Conservation (phyloP, 225 moss, liverwort and hornwort genomes). For the Thuidium tamariscinum region DNA sequence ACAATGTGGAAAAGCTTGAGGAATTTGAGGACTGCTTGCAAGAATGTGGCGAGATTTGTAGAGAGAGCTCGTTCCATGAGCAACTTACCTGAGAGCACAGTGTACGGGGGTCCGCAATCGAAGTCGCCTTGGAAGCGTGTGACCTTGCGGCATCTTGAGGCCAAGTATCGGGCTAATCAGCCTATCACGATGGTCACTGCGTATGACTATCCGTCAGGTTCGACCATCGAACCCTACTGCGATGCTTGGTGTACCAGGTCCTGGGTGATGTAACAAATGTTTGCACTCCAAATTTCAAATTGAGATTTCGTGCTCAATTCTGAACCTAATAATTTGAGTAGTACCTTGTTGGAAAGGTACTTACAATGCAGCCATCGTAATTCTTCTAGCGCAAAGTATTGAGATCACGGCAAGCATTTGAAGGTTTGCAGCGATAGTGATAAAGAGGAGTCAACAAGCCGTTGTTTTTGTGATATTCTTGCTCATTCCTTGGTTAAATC, state of each 20-base stretch:
- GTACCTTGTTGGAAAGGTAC: not conserved
- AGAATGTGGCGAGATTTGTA: not conserved
- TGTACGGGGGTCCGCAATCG: conserved; percentile 86
- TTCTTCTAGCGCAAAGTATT: too few species aligned
- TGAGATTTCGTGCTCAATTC: not conserved
- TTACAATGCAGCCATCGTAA: not conserved
- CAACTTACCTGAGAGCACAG: conserved; percentile 70
- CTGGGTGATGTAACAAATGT: too few species aligned
- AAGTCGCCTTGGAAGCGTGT: conserved; percentile 73
- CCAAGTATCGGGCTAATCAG: conserved; percentile 53
- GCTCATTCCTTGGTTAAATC: not conserved
- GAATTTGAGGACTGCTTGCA: not conserved
- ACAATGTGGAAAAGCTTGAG: conserved; percentile 11
- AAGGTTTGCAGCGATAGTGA: not conserved
- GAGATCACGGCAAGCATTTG: not conserved
- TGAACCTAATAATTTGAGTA: not conserved
- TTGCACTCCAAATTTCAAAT: not conserved
- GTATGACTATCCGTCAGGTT: conserved; percentile 89
- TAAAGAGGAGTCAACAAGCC: not conserved
- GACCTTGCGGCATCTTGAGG: conserved; percentile 57
- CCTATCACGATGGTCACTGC: conserved; percentile 95
- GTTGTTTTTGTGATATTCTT: not conserved
- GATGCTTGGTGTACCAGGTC: not conserved
- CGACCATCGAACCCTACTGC: not conserved
- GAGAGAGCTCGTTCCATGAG: conserved; percentile 38